Percentiles rank a stretch among this genome's conserved stretches.
phyloP scores from a whole-genome alignment of 495 filamentous ascomycete species.

The Podospora fimiseda region DNA sequence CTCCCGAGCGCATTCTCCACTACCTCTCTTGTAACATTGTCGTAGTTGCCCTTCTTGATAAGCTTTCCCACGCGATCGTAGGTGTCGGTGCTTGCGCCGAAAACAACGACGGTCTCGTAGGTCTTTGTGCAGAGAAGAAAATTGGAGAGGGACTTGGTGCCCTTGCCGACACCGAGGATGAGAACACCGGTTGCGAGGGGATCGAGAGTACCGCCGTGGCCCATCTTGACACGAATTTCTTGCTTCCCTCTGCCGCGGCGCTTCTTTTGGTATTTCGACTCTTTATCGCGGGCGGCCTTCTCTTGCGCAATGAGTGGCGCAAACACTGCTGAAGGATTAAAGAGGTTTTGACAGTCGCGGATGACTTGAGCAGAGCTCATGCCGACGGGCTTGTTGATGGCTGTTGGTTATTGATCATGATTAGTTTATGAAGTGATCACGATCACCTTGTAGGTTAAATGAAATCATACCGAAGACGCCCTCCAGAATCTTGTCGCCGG shows the following conservation, averaged over 20 bases:
- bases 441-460: neutral
- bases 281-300: conserved; percentile 38
- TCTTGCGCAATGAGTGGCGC: conserved; percentile 63
- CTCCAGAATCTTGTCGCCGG: conserved; percentile 57
- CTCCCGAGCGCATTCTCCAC: conserved; percentile 69
- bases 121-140: conserved; percentile 87
- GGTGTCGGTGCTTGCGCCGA: conserved; percentile 87
- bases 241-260: conserved; percentile 47
- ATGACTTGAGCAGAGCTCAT: conserved; percentile 83
- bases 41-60: conserved; percentile 62
- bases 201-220: conserved; percentile 93
- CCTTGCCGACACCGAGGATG: conserved; percentile 77
- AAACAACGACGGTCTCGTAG: conserved; percentile 83
- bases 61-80: conserved; percentile 84
- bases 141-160: conserved; percentile 70
- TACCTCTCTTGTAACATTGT: conserved; percentile 67
- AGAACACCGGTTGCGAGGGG: conserved; percentile 90
- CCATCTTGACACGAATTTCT: conserved; percentile 75
- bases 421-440: neutral
- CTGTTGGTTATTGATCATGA: conserved; percentile 37
- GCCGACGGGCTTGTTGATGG: conserved; percentile 84
- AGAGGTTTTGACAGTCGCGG: conserved; percentile 70
- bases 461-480: conserved; percentile 60
- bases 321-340: conserved; percentile 76
- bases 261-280: conserved; percentile 49